Base-by-base conservation (phyloP, 805 yeast species). In the Starmerella tilneyi region DNA sequence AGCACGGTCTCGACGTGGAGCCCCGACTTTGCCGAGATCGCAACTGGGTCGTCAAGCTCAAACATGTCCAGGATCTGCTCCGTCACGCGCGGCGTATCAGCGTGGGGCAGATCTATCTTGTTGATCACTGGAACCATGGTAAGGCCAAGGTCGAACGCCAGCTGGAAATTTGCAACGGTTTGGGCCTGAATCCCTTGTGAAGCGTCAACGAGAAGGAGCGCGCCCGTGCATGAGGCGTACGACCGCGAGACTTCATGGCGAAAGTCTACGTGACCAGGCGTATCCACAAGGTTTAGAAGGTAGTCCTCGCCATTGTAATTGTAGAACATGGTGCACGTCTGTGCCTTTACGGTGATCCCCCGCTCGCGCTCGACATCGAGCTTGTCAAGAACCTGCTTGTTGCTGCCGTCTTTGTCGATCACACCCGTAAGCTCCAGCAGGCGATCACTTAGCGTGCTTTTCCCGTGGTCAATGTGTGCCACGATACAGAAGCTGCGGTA, bases 231-330 rank as follows among this genome's bases (percentile, higher is more conserved):
- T 0, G 96, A 83, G 2, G 96, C 96, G 63, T 88, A 88, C 7
- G 95, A 84, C 54, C 97, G 66, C 4, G 94, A 78, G 1, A 89
- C 98, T 57, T 89, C 98, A 8, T 92, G 81, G 44, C 96, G 69
- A 62, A 89, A 89, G 62, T 89, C 98, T 26, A 92, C 97, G 61
- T 89, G 98, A 0, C 98, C 98, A 0, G 98, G 98, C 0, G 97
- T 89, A 62, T 89, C 98, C 36, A 92, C 96, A 36, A 89, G 67
- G 67, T 89, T 96, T 37, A 89, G 66, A 44, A 92, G 63, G 59
- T 84, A 92, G 55, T 89, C 96, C 55, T 75, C 67, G 2, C 76
- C 75, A 8, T 75, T 68, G 52, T 76, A 70, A 28, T 71, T 70
- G 61, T 86, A 86, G 48, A 92, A 71, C 96, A 89, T 92, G 0